Evolutionary conservation across 305 asterid genomes (phyloP).

Genomic region (Fraxinus greggii): DNA sequence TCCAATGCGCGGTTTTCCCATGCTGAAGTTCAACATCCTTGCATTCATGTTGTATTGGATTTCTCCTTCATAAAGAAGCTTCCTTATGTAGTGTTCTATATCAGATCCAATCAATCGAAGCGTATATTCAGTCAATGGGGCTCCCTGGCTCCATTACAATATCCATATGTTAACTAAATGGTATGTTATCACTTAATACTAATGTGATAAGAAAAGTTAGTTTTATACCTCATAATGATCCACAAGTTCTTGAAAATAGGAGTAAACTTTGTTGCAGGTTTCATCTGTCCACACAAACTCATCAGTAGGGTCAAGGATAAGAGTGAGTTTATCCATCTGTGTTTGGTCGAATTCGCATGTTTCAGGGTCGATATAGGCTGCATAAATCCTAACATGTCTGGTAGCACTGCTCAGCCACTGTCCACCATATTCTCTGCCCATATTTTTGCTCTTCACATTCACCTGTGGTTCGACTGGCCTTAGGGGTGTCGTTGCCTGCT

Average conservation of each 20-base stretch:
- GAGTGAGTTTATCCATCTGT: conserved; percentile 84
- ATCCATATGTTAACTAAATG: neutral
- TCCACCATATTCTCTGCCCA: conserved; percentile 69
- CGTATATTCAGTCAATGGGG: conserved; percentile 81
- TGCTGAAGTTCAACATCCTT: conserved; percentile 84
- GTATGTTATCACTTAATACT: neutral
- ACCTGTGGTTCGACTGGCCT: conserved; percentile 63
- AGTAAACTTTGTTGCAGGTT: conserved; percentile 65
- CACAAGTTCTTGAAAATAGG: conserved; percentile 78
- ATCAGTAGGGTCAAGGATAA: conserved; percentile 80
- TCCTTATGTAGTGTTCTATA: conserved; percentile 80
- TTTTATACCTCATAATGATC: conserved; percentile 81
- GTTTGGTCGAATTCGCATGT: conserved; percentile 78
- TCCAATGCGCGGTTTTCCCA: conserved; percentile 90
- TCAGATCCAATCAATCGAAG: conserved; percentile 87
- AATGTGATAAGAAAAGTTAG: neutral
- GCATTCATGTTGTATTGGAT: conserved; percentile 90
- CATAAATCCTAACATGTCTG: conserved; percentile 73
- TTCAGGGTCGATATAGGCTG: conserved; percentile 81
- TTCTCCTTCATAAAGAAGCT: conserved; percentile 69
- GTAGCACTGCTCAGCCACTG: conserved; percentile 88
- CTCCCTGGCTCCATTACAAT: conserved; percentile 54
- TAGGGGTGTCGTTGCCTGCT: conserved; percentile 31
- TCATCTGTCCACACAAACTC: conserved; percentile 86
- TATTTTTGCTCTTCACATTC: conserved; percentile 71